Conservation (phyloP, 1,284 basidiomycete species). For the Cryptococcus maquisensis region DNA sequence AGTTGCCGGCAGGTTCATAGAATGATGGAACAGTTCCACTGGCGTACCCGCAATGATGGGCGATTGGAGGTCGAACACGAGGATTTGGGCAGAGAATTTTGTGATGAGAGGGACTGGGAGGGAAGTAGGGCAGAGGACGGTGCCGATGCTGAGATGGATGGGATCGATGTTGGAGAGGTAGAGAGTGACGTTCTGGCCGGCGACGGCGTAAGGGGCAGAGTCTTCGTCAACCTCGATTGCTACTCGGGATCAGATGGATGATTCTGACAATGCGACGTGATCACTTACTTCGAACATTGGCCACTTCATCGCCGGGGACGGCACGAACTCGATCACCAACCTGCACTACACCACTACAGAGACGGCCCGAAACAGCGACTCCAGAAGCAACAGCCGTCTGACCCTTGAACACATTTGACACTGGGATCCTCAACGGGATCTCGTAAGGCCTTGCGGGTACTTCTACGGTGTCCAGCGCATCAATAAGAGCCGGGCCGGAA, state of each 20-base stretch:
- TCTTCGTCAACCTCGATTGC: conserved; percentile 84
- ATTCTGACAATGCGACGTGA: no score
- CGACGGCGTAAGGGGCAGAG: conserved; percentile 76
- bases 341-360: conserved; percentile 84
- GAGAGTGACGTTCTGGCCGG: conserved; percentile 82
- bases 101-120: conserved; percentile 69
- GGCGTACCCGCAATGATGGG: conserved; percentile 85
- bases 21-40: conserved; percentile 92
- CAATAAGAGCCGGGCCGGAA: conserved; percentile 74
- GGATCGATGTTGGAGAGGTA: conserved; percentile 81
- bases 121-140: conserved; percentile 73
- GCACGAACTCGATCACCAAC: conserved; percentile 83
- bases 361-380: conserved; percentile 75
- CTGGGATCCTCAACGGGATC: conserved; percentile 76
- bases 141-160: conserved; percentile 79
- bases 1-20: conserved; percentile 82
- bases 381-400: conserved; percentile 66
- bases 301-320: conserved; percentile 87
- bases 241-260: conserved; percentile 37
- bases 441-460: conserved; percentile 74
- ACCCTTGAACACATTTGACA: conserved; percentile 93
- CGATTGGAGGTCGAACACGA: conserved; percentile 87
- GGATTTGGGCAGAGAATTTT: conserved; percentile 77
- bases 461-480: conserved; percentile 74
- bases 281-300: conserved; percentile 68